phyloP scores from a whole-genome alignment of 139 green algal species.

The Prasinococcaceae sp. region DNA sequence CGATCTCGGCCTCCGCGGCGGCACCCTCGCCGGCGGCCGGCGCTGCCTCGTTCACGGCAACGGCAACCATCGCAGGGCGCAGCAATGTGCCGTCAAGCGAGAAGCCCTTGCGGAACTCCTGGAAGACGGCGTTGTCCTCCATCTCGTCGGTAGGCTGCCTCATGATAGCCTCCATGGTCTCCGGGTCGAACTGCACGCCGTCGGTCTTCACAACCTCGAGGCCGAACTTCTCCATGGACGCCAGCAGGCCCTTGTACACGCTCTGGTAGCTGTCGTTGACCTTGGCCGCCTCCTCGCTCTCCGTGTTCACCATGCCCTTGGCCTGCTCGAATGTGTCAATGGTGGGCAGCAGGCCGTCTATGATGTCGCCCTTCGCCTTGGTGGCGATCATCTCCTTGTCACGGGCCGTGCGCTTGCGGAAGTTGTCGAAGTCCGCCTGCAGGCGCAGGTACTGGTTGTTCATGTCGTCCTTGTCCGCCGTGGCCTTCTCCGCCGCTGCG shows the following conservation, averaged over 20 bases:
- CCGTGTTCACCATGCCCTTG: conserved; percentile 49
- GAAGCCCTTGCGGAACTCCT: conserved; percentile 86
- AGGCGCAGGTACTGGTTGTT: conserved; percentile 76
- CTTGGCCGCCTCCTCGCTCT: conserved; percentile 80
- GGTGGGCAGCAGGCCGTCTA: conserved; percentile 68
- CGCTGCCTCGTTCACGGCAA: conserved; percentile 19
- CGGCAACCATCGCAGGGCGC: conserved; percentile 89
- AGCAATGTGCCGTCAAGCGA: conserved; percentile 60
- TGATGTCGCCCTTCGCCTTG: conserved; percentile 47
- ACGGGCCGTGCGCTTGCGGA: conserved; percentile 58
- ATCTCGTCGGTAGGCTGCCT: conserved; percentile 24
- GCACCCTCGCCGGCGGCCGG: background rate
- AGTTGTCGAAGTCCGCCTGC: conserved; percentile 99
- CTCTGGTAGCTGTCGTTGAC: conserved; percentile 81
- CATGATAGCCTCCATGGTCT: conserved; percentile 88
- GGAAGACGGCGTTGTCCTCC: conserved; percentile 8
- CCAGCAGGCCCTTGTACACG: conserved; percentile 91
- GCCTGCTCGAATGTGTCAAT: conserved; percentile 96
- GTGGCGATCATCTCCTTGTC: conserved; percentile 59
- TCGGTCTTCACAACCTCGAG: conserved; percentile 63
- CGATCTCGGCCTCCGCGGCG: background rate
- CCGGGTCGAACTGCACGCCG: conserved; percentile 80
- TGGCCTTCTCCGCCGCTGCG: no score
- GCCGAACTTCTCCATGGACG: conserved; percentile 67
- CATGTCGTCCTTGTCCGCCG: conserved; percentile 1